A percentile compares a stretch with the other conserved stretches of the same genome.
These are phyloP conservation scores for Geosmithia morbida DNA, from an alignment of 2,329 filamentous ascomycete genomes.

Conservation along the genomic window DNA sequence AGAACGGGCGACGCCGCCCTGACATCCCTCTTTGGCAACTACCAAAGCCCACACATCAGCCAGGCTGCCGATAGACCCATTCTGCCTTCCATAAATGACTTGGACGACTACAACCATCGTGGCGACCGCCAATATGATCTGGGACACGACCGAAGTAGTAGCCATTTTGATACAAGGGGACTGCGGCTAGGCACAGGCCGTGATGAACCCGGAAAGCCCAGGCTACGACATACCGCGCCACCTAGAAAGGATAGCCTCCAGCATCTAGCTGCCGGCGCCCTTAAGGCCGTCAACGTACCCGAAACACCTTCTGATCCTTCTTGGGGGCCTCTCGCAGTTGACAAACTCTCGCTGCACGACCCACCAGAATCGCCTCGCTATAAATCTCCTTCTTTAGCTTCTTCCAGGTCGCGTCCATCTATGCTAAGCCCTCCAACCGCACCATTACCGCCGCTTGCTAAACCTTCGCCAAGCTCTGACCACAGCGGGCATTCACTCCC, in stretches of 20 bases:
- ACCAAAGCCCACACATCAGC: conserved; percentile 49
- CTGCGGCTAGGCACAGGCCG: background rate
- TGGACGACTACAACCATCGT: conserved; percentile 25
- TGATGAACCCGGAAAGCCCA: background rate
- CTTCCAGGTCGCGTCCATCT: background rate
- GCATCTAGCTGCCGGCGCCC: background rate
- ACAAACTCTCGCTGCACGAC: conserved; percentile 3
- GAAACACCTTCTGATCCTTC: background rate
- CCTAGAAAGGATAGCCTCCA: background rate
- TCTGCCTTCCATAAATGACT: conserved; percentile 20
- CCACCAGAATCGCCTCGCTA: background rate
- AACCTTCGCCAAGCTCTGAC: conserved; percentile 2
- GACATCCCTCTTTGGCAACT: conserved; percentile 47
- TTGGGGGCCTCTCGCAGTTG: background rate
- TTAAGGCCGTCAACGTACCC: background rate
- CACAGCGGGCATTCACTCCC: conserved; percentile 11
- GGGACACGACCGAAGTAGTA: background rate
- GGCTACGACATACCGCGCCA: background rate
- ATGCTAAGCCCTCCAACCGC: conserved; percentile 13
- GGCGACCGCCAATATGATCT: conserved; percentile 1
- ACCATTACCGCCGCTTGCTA: conserved; percentile 19
- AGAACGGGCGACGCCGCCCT: conserved; percentile 54
- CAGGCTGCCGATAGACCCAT: conserved; percentile 27
- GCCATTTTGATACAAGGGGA: background rate
- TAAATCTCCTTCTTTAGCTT: background rate